Evolutionary conservation across 495 filamentous ascomycete species (phyloP), one percentile per base, ranked within the genome.

Genomic region (Penicillium steckii): DNA sequence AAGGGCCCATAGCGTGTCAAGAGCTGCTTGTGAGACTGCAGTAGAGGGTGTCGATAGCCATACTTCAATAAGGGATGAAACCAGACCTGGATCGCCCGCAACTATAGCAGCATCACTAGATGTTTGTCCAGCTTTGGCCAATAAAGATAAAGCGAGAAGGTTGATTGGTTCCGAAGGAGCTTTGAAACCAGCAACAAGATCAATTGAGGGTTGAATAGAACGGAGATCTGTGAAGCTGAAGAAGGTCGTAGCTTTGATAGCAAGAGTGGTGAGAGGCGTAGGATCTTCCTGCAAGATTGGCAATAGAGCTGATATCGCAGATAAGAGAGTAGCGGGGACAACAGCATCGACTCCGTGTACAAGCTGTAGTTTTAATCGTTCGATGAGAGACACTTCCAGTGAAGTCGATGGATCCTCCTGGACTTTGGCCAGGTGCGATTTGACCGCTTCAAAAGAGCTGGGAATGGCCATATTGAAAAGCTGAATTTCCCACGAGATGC

Each of bases 31-130:
- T 5, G 88, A 85, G n/a, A 94, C 84, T 35, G 85, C 87, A 2
- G 88, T 85, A 15, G 86, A 79, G 3, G 80, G 70, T 1, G 86
- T 83, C 47, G 79, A 85, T 1, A 95, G 80, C 89, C 89, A 95
- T 29, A 86, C 67, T 38, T 77, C 73, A 1, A 95, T 62, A 24
- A 95, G 72, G 0, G 78, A 77, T 1, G 68, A 64, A 5, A 95
- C 69, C 3, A 91, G 61, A 1, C 77, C 75, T 6, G 82, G 75
- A 67, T 88, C 83, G 25, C 78, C 80, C 7, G 85, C 84, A 9
- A 94, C 77, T 44, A 87, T 83, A 24, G 82, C 84, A 30, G 83
- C 82, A 64, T 93, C 86, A 46, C 73, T 76, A 3, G 82, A 75
- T 19, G 68, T 66, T 9, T 70, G 55, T 19, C 82, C 75, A 8